Conservation (phyloP, 768 basidiomycete species). For the Coprinopsis sp. region DNA sequence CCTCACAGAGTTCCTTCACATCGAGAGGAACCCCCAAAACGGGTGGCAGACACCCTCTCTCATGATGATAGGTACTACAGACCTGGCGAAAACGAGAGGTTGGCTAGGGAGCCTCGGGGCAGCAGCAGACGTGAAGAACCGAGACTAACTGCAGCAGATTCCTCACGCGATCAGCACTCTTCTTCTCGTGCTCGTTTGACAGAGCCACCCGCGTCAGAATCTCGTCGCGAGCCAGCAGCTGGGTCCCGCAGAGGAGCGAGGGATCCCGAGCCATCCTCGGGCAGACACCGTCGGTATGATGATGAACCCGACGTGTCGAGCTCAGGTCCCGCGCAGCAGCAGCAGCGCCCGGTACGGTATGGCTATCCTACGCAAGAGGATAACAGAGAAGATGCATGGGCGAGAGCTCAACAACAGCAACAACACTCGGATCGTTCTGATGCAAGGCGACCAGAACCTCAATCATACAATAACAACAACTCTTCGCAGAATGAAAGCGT, state of each 20-base stretch:
- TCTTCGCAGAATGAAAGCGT: slow-evolving; percentile 24
- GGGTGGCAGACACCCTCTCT: slow-evolving; percentile 30
- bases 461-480: slow-evolving; percentile 26
- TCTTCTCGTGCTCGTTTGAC: neutral
- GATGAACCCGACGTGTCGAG: too few relatives aligned
- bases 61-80: slow-evolving; percentile 66
- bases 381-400: slow-evolving; percentile 1
- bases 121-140: neutral
- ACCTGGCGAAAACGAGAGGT: slow-evolving; percentile 31
- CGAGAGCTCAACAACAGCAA: too few relatives aligned
- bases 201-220: too few relatives aligned
- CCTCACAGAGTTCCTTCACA: slow-evolving; percentile 22
- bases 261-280: too few relatives aligned
- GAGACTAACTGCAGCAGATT: neutral
- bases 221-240: too few relatives aligned
- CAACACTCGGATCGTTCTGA: too few relatives aligned
- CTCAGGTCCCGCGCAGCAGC: too few relatives aligned
- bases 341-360: too few relatives aligned
- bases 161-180: slow-evolving; percentile 13
- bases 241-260: too few relatives aligned
- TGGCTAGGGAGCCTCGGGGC: neutral
- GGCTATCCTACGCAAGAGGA: too few relatives aligned
- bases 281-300: too few relatives aligned
- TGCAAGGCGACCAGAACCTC: slow-evolving; percentile 24
- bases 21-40: slow-evolving; percentile 9